Base-by-base conservation (phyloP, 352 stramenopile species). In the Pythium chondricola region DNA sequence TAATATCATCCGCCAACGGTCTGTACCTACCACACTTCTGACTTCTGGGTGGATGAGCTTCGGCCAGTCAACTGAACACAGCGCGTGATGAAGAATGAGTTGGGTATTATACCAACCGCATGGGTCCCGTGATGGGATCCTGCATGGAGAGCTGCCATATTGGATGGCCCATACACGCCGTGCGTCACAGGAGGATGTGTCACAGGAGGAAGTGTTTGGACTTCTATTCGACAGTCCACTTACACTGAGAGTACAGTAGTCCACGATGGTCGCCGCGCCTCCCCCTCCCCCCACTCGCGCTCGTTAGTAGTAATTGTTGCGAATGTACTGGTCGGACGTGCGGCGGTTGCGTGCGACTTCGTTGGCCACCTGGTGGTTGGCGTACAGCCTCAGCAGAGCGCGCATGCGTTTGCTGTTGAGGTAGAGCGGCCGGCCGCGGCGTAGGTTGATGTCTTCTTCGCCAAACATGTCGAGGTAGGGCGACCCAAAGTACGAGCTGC, bases 381-480 rank as follows among this genome's bases (percentile, higher is more conserved):
- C 72, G 47, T 89, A 87, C 32, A 91, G 56, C 11, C 66, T 71
- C 42, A 86, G 66, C 11, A 93, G 44, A 7, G 78, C 74, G 22
- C 74, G 73, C 69, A 90, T 84, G 30, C 83, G 75, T 49, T 86
- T 83, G 40, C 63, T 62, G 42, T 77, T 90, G 7, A 93, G 58
- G 53, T 85, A 83, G 24, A 93, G 57, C 20, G 83, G 83, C 2
- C 83, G 73, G 2, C 83, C 80, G 35, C 83, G 79, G 39, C 79
- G 67, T 24, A 93, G 57, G 40, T 89, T 87, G 48, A 91, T 86
- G 43, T 93, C 83, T 62, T 93, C 79, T 73, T 93, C 83, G 18
- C 79, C 83, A 71, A 93, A 93, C 75, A 88, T 89, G 49, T 93
- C 83, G 20, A 93, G 70, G 45, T 91, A 93, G 30, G 79, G 78